Evolutionary conservation across 495 filamentous ascomycete genomes (phyloP).

Genomic region (Staphylotrichum tortipilum): DNA sequence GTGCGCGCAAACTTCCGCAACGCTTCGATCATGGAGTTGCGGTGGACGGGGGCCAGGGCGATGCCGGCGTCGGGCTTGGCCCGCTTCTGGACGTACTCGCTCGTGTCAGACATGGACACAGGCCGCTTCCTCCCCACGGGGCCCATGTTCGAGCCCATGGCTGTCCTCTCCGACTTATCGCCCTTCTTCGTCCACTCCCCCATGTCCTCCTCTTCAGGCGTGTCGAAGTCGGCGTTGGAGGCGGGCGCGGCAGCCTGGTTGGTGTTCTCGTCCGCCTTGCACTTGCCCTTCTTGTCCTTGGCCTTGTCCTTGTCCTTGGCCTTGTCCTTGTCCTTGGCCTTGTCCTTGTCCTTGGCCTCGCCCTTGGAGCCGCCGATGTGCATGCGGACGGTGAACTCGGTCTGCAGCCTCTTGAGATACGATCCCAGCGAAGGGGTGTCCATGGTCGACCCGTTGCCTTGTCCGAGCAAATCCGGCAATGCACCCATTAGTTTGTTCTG

Average conservation of each 20-base stretch:
- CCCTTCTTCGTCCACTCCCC: conserved; percentile 1
- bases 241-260: no score
- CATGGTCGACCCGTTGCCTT: conserved; percentile 61
- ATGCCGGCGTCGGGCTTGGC: neutral
- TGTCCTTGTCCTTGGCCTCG: conserved; percentile 1
- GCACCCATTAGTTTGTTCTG: conserved; percentile 57
- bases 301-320: no score
- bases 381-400: conserved; percentile 71
- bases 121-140: neutral
- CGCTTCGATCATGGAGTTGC: conserved; percentile 1
- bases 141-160: conserved; percentile 9
- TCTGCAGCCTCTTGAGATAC: conserved; percentile 64
- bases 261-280: no score
- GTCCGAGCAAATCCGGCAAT: conserved; percentile 64
- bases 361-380: conserved; percentile 38
- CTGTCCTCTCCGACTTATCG: conserved; percentile 4
- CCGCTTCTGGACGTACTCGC: neutral
- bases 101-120: neutral
- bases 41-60: conserved; percentile 1
- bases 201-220: conserved; percentile 5
- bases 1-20: neutral
- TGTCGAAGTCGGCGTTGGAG: no score
- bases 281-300: no score
- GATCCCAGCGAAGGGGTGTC: conserved; percentile 49
- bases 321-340: conserved; percentile 2